These are phyloP conservation scores for Ophioceras dolichostomum DNA, from an alignment of 2,329 filamentous ascomycete species.

Conservation along the genomic window DNA sequence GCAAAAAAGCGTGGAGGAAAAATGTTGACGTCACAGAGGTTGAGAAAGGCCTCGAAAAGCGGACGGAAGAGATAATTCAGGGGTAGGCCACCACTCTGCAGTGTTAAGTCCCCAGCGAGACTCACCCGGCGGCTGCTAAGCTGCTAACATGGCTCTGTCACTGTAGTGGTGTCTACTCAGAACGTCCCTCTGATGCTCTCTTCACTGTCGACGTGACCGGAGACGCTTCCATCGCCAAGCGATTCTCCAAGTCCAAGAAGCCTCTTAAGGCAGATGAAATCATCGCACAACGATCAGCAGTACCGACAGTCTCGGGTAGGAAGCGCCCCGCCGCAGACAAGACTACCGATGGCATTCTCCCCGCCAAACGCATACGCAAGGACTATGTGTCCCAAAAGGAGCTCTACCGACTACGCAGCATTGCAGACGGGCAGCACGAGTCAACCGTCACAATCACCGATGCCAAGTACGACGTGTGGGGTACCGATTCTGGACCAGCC, in stretches of 20 bases:
- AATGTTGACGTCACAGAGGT: conserved; percentile 91
- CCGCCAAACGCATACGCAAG: conserved; percentile 62
- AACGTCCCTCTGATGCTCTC: conserved; percentile 71
- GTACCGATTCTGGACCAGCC: too few species aligned
- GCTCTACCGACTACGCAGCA: conserved; percentile 60
- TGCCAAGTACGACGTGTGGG: conserved; percentile 73
- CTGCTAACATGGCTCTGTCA: conserved; percentile 5
- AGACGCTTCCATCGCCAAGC: conserved; percentile 51
- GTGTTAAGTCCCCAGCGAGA: background rate
- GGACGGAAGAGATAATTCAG: conserved; percentile 82
- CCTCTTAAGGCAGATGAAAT: conserved; percentile 85
- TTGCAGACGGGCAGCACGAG: conserved; percentile 63
- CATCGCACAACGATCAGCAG: conserved; percentile 67
- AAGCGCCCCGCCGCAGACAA: conserved; percentile 59
- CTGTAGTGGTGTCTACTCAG: conserved; percentile 67
- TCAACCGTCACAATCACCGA: conserved; percentile 41
- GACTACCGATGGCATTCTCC: conserved; percentile 60
- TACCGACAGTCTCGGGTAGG: conserved; percentile 65
- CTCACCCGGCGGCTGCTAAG: too few species aligned
- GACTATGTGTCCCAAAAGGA: conserved; percentile 81
- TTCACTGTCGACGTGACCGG: conserved; percentile 74
- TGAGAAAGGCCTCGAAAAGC: conserved; percentile 65
- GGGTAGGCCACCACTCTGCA: conserved; percentile 42
- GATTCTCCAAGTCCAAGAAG: conserved; percentile 53
- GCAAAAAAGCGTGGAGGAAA: conserved; percentile 98